These are phyloP conservation scores for Puccinia triticina DNA, from an alignment of 1,284 basidiomycete species.

Conservation along the genomic window DNA sequence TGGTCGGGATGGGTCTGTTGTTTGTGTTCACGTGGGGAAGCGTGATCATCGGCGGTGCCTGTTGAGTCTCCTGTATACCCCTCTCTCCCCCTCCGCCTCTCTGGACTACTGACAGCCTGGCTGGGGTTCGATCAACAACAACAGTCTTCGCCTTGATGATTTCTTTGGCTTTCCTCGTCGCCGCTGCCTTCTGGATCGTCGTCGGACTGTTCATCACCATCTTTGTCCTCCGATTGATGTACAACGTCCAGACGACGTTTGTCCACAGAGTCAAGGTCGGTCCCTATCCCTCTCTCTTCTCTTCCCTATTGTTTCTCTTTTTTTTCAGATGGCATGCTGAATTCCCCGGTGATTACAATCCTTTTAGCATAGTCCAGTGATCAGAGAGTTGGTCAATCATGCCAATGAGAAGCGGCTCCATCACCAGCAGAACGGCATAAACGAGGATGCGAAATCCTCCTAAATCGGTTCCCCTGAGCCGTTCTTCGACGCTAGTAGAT, in stretches of 20 bases:
- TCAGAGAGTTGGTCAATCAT: constrained; percentile 26
- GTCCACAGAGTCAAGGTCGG: constrained; percentile 33
- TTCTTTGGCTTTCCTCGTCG: constrained; percentile 34
- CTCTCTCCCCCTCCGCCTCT: background rate
- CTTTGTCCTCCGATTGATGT: constrained; percentile 32
- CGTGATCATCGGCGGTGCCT: constrained; percentile 42
- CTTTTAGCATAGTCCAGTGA: constrained; percentile 22
- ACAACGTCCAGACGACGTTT: constrained; percentile 33
- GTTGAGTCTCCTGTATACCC: constrained; percentile 44
- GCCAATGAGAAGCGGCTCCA: constrained; percentile 13
- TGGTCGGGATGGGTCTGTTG: constrained; percentile 49
- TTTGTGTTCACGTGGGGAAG: constrained; percentile 50
- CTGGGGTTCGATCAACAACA: background rate
- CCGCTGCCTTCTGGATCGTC: constrained; percentile 42
- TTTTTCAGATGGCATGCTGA: background rate
- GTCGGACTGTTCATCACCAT: constrained; percentile 31
- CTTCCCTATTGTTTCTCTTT: background rate
- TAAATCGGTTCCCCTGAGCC: too few relatives aligned
- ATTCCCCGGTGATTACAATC: background rate
- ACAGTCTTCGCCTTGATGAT: constrained; percentile 31
- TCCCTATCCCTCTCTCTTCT: too few relatives aligned
- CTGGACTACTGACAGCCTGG: background rate
- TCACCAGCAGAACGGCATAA: background rate
- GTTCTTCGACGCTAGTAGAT: too few relatives aligned
- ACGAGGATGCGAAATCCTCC: too few relatives aligned